These are phyloP conservation scores for Stemphylium beticola DNA, from an alignment of 2,329 filamentous ascomycete species.

Conservation along the genomic window DNA sequence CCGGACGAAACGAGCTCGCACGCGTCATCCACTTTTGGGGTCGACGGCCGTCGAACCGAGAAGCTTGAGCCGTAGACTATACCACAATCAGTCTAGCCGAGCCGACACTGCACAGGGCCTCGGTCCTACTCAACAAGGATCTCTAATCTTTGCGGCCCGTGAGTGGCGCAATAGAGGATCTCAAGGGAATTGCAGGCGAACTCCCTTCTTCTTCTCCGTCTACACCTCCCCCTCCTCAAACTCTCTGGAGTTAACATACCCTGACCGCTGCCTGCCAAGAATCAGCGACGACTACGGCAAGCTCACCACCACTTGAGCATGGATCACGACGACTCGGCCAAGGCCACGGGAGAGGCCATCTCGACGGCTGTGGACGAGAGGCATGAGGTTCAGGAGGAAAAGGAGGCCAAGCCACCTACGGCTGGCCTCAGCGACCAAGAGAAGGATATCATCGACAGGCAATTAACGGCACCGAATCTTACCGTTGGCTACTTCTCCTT, in stretches of 20 bases:
- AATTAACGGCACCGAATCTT: conserved; percentile 51
- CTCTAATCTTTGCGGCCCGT: conserved; percentile 10
- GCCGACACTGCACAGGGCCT: not conserved
- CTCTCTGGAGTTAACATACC: not conserved
- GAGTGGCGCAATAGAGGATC: conserved; percentile 10
- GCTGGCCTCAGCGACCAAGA: conserved; percentile 40
- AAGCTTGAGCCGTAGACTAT: not conserved
- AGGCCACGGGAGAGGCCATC: conserved; percentile 21
- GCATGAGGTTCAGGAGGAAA: conserved; percentile 23
- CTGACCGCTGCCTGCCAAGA: conserved; percentile 1
- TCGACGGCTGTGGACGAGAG: conserved; percentile 34
- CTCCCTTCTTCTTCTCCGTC: conserved; percentile 4
- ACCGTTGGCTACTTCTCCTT: conserved; percentile 55
- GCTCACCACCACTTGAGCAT: conserved; percentile 15
- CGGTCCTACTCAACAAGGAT: conserved; percentile 2
- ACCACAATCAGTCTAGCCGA: not conserved
- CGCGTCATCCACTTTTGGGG: conserved; percentile 1
- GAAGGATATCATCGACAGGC: conserved; percentile 45
- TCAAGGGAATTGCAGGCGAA: conserved; percentile 2
- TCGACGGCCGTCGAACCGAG: conserved; percentile 2
- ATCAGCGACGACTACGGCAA: conserved; percentile 13
- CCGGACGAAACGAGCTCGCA: conserved; percentile 6
- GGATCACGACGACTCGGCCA: conserved; percentile 19
- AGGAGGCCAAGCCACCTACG: conserved; percentile 30
- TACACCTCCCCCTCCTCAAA: conserved; percentile 1